A percentile compares a stretch with the other conserved stretches of the same genome.
These are phyloP conservation scores for Pseudoneurospora amorphoporcata DNA, from an alignment of 495 filamentous ascomycete genomes.

Conservation along the genomic window DNA sequence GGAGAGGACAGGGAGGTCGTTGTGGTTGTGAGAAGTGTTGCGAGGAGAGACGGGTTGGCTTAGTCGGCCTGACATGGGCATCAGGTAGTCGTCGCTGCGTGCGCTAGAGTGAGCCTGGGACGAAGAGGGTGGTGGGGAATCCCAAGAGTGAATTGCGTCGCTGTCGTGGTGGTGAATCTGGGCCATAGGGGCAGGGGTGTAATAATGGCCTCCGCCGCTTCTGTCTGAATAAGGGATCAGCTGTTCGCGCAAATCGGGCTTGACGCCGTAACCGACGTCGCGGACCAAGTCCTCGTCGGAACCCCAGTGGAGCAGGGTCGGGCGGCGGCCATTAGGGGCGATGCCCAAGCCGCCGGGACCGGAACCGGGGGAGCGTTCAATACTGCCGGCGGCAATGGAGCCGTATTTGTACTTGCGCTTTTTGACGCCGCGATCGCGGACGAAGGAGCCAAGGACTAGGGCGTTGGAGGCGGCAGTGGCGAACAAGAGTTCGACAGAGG, in stretches of 20 bases:
- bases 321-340: constrained; percentile 25
- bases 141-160: constrained; percentile 28
- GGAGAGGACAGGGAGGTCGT: background rate
- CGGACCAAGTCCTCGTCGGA: constrained; percentile 72
- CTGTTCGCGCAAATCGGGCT: constrained; percentile 43
- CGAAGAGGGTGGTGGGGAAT: constrained; percentile 17
- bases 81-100: constrained; percentile 25
- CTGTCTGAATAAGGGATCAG: constrained; percentile 13
- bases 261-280: constrained; percentile 56
- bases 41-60: constrained; percentile 20
- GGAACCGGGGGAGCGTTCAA: constrained; percentile 35
- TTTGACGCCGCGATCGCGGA: constrained; percentile 68
- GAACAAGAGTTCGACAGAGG: constrained; percentile 68
- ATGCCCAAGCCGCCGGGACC: background rate
- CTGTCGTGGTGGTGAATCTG: constrained; percentile 1
- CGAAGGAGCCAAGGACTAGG: constrained; percentile 71
- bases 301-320: constrained; percentile 57
- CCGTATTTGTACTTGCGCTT: constrained; percentile 62
- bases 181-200: constrained; percentile 24
- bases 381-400: constrained; percentile 30
- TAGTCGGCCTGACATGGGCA: constrained; percentile 11
- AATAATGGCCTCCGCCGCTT: background rate
- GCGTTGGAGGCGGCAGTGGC: constrained; percentile 68
- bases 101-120: constrained; percentile 13
- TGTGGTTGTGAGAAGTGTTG: background rate